A percentile compares a stretch with the other conserved stretches of the same genome.
These are phyloP conservation scores for Mortierella sp. DNA, from an alignment of 371 early-diverging fungal species.

Conservation along the genomic window DNA sequence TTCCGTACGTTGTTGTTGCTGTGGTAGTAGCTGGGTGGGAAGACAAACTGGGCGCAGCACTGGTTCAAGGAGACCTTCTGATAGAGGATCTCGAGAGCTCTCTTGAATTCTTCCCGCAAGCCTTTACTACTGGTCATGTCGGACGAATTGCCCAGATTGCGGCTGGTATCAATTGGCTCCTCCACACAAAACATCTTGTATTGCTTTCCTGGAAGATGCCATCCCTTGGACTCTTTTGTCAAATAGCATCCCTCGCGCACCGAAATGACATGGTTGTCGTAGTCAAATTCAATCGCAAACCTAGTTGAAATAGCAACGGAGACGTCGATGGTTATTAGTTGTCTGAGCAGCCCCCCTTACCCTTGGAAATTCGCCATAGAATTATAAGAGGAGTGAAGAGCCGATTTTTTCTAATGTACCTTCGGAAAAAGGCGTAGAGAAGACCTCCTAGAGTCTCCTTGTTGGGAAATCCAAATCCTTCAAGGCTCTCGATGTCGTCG, in stretches of 20 bases:
- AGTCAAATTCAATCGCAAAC: slow-evolving; percentile 85
- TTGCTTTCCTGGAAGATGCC: slow-evolving; percentile 76
- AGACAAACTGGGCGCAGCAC: slow-evolving; percentile 62
- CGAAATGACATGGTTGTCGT: slow-evolving; percentile 82
- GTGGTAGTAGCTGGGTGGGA: slow-evolving; percentile 54
- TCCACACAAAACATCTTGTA: slow-evolving; percentile 86
- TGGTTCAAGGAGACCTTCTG: slow-evolving; percentile 58
- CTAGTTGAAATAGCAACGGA: not conserved
- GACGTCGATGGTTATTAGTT: not conserved
- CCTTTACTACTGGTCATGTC: slow-evolving; percentile 83
- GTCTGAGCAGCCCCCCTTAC: not conserved
- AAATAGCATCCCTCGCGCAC: slow-evolving; percentile 83
- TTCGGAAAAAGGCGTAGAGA: slow-evolving; percentile 87
- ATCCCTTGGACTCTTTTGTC: slow-evolving; percentile 85
- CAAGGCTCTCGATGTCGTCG: slow-evolving; percentile 71
- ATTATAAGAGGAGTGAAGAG: not conserved
- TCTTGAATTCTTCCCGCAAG: slow-evolving; percentile 80
- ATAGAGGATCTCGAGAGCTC: slow-evolving; percentile 75
- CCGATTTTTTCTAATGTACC: slow-evolving; percentile 37
- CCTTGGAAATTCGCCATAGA: not conserved
- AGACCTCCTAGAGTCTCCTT: slow-evolving; percentile 83
- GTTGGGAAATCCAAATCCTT: slow-evolving; percentile 79
- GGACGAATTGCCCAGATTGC: slow-evolving; percentile 93
- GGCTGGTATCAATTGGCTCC: slow-evolving; percentile 87
- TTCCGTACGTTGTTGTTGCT: slow-evolving; percentile 36